phyloP scores from a whole-genome alignment of 129 eudicot genomes.

The carrot (Daucus carota) region DH1_v3.0 NC_030389.2:5778501-5779000 shows the following conservation, averaged over 20 bases:
- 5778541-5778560: too few species aligned
- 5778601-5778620: background rate
- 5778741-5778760: background rate
- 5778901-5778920: background rate
- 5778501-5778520: too few species aligned
- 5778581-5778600: too few species aligned
- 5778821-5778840: background rate
- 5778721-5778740: constrained; percentile 12
- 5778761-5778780: background rate
- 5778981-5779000: constrained; percentile 5
- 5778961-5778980: constrained; percentile 6
- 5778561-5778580: too few species aligned
- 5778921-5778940: background rate
- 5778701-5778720: background rate
- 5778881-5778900: background rate
- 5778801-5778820: constrained; percentile 4
- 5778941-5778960: constrained; percentile 12
- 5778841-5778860: constrained; percentile 10
- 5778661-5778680: background rate
- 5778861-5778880: background rate
- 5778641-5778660: background rate
- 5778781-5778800: constrained; percentile 1
- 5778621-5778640: background rate
- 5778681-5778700: background rate
- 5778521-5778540: too few species aligned